Evolutionary conservation across 371 early-diverging fungal species (phyloP), one percentile per base, ranked within the genome.

Genomic region (Syncephalastrum racemosum): DNA sequence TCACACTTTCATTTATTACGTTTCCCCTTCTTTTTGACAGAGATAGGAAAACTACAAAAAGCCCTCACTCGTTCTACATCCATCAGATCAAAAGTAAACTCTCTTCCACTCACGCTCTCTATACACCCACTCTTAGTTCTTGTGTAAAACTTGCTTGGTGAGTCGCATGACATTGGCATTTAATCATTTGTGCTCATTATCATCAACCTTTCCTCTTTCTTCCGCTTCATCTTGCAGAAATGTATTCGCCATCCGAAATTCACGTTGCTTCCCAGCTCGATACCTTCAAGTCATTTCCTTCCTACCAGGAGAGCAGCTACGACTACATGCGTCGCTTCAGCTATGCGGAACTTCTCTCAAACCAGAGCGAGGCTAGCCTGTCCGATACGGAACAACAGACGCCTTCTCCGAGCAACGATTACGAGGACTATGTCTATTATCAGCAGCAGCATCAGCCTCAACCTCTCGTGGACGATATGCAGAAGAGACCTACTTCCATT

Each of bases 321-420:
- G 62, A 58, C 42, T 61, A 67, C 47, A 58, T 57, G 60, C 66
- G 63, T 39, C 67, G 70, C 36, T 63, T 71, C 60, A 71, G 75
- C 22, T 69, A 71, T 25, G 65, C 67, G 8, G 72, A 71, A 22
- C 54, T 63, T 16, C 45, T 68, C 8, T 75, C 70, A 31, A 63
- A 60, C 46, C 64, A 65, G n/a, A 69, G 75, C 47, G 67, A 70
- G 25, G 64, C 63, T 14, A 66, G 70, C 15, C 50, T 65, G 13
- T 75, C 75, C 16, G 69, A 69, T 46, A 60, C 62, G 43, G 75
- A 75, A 27, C 58, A 57, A 31, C 58, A 57, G 13, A 63, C 70
- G 10, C 67, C 66, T 14, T 70, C 70, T 2, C 73, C 73, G 13
- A 56, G 59, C 19, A 67, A 64, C 46, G 64, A 62, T 25, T 70